Evolutionary conservation across 140 eudicot species (phyloP).

Genomic region (Oenanthe javanica): DNA sequence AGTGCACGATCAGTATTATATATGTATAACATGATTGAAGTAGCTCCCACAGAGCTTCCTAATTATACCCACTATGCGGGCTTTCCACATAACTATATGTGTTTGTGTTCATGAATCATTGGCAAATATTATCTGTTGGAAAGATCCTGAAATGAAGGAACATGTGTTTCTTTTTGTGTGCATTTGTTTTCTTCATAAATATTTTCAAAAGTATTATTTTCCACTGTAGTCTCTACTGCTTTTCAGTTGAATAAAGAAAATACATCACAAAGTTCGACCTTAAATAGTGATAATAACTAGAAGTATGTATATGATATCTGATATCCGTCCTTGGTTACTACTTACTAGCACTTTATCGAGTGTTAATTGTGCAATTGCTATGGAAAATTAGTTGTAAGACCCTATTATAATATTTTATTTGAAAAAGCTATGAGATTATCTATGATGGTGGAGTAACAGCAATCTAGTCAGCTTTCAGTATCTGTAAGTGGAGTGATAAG

Average conservation of each 20-base stretch:
- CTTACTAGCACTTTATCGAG: not conserved
- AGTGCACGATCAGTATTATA: not conserved
- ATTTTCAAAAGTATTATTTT: not conserved
- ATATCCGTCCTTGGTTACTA: not conserved
- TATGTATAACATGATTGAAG: not conserved
- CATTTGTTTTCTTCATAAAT: not conserved
- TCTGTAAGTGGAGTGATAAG: not conserved
- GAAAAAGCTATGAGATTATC: not conserved
- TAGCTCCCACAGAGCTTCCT: not conserved
- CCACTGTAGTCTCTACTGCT: not conserved
- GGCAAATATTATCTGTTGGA: not conserved
- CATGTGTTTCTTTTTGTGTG: not conserved
- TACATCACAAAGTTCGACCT: not conserved
- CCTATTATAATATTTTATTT: not conserved
- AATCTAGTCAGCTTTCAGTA: not conserved
- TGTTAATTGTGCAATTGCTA: not conserved
- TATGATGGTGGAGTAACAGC: not conserved
- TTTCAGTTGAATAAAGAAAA: not conserved
- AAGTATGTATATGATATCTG: not conserved
- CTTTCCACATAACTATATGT: not conserved
- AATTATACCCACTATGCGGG: not conserved
- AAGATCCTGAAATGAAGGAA: not conserved
- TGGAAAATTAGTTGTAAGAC: not conserved
- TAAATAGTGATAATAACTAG: not conserved
- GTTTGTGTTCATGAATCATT: not conserved